Percentiles rank a stretch among this genome's conserved stretches.
Evolutionary conservation across 1,284 basidiomycete species (phyloP).

Genomic region (Trichosporon faecale): DNA sequence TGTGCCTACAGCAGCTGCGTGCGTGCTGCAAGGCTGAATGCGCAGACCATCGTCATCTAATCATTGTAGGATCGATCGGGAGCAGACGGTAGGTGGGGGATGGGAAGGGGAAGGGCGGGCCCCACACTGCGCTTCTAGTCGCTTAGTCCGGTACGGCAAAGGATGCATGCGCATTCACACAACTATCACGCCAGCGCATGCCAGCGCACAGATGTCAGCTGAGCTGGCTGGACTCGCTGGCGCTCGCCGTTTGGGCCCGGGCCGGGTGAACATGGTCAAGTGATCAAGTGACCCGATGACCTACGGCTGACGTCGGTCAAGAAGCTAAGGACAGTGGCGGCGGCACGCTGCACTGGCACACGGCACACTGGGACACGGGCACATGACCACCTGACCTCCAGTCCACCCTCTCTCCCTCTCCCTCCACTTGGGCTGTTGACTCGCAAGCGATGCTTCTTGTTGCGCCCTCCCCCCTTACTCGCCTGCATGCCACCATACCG

Average conservation of each 20-base stretch:
- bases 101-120: too few relatives aligned
- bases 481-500: background rate
- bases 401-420: background rate
- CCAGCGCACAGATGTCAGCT: too few relatives aligned
- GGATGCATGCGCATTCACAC: too few relatives aligned
- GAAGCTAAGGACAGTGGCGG: background rate
- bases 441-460: conserved; percentile 4
- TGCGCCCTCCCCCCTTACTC: conserved; percentile 2
- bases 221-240: too few relatives aligned
- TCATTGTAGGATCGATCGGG: background rate
- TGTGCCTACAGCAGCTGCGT: too few relatives aligned
- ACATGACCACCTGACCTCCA: background rate
- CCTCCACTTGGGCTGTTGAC: too few relatives aligned
- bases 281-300: background rate
- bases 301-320: conserved; percentile 9
- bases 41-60: background rate
- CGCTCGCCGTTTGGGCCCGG: too few relatives aligned
- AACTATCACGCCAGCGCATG: too few relatives aligned
- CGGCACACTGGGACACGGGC: too few relatives aligned
- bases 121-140: too few relatives aligned
- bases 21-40: background rate
- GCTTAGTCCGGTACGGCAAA: background rate
- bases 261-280: background rate
- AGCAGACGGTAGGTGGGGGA: background rate
- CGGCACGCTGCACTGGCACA: background rate